Evolutionary conservation across 441 rosid genomes (phyloP).

Genomic region (Populus trichocarpa): DNA sequence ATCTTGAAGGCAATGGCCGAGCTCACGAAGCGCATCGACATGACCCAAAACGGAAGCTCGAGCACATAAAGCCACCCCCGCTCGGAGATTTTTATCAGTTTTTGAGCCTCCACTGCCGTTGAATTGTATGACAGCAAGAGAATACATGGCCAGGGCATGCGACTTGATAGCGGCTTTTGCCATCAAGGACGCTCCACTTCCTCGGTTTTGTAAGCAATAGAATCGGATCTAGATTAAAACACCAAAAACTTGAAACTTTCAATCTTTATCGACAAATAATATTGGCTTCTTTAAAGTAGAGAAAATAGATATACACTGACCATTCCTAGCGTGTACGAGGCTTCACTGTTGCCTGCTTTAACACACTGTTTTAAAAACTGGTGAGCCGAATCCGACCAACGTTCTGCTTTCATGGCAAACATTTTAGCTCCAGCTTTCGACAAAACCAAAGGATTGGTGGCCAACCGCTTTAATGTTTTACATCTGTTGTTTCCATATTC

Average conservation of each 20-base stretch:
- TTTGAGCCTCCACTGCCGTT: slow-evolving; percentile 87
- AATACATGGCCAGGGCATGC: slow-evolving; percentile 69
- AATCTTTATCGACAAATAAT: no score
- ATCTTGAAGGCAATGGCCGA: slow-evolving; percentile 87
- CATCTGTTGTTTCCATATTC: slow-evolving; percentile 39
- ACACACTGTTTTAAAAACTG: slow-evolving; percentile 59
- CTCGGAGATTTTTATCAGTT: slow-evolving; percentile 58
- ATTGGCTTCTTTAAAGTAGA: no score
- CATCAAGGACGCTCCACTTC: slow-evolving; percentile 67
- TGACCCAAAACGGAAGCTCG: slow-evolving; percentile 82
- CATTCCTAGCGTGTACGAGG: slow-evolving; percentile 81
- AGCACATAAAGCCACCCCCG: slow-evolving; percentile 76
- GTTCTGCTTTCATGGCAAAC: slow-evolving; percentile 46
- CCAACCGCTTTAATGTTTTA: slow-evolving; percentile 51
- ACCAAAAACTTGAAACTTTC: not conserved
- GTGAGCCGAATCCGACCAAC: slow-evolving; percentile 73
- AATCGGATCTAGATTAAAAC: slow-evolving; percentile 64
- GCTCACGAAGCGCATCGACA: slow-evolving; percentile 73
- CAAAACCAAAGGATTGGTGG: slow-evolving; percentile 47
- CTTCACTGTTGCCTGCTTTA: slow-evolving; percentile 64
- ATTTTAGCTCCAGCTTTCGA: slow-evolving; percentile 44
- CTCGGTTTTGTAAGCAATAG: slow-evolving; percentile 63
- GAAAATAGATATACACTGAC: slow-evolving; percentile 22
- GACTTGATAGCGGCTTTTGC: slow-evolving; percentile 82
- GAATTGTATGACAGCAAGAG: slow-evolving; percentile 78